These are phyloP conservation scores for Lactuca sativa DNA, from an alignment of 129 eudicot genomes.

Conservation along the genomic window DNA sequence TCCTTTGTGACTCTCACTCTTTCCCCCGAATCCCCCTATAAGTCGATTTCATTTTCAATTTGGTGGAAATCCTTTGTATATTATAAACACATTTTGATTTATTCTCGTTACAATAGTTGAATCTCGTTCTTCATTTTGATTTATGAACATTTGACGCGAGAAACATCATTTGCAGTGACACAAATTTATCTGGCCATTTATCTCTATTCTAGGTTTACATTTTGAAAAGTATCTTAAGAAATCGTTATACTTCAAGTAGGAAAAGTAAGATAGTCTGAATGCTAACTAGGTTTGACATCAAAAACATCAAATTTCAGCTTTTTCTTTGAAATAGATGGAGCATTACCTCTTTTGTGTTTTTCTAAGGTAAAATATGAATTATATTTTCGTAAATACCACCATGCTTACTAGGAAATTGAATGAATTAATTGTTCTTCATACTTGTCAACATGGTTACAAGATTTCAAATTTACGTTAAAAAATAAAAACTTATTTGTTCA, in stretches of 20 bases:
- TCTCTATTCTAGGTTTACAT: background rate
- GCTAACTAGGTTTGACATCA: background rate
- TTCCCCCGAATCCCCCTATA: constrained; percentile 74
- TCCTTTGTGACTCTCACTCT: constrained; percentile 59
- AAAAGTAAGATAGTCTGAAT: background rate
- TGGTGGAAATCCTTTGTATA: background rate
- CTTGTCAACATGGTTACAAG: no score
- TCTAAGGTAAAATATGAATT: constrained; percentile 32
- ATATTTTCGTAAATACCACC: no score
- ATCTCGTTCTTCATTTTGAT: background rate
- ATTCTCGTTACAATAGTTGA: background rate
- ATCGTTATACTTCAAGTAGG: background rate
- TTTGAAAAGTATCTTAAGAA: background rate
- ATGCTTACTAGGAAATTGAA: no score
- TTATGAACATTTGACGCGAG: no score
- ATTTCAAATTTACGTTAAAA: no score
- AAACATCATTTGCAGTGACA: background rate
- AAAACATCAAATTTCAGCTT: background rate
- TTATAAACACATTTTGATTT: background rate
- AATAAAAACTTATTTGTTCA: no score
- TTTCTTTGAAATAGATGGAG: background rate
- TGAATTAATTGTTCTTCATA: no score
- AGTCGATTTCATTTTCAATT: constrained; percentile 20
- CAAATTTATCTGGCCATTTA: background rate
- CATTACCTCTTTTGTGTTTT: background rate